Evolutionary conservation across 169 alveolate genomes (phyloP), one percentile per base, ranked within the genome.

Genomic region (Plasmodium cynomolgi): DNA sequence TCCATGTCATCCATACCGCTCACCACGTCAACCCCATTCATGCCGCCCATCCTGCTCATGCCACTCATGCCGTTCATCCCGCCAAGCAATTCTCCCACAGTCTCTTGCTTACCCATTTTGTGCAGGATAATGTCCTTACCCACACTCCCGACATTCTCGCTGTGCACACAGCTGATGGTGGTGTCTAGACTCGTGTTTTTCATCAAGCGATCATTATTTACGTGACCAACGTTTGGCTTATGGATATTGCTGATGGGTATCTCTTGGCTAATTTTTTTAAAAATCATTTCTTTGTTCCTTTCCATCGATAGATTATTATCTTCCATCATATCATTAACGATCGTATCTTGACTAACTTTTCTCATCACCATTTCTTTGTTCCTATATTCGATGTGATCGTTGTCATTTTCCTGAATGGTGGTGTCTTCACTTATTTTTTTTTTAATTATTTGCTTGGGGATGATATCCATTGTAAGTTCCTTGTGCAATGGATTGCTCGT

Each of bases 341-440:
- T 54, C 20, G 68, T 81, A 15, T 81, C 90, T 20, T 81, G 77
- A n/a, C 90, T 81, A 54, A n/a, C 20, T 47, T 81, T 54, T 29
- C 74, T 81, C 39, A 54, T 3, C 56, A 47, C 9, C 68, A 31
- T 50, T 50, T 81, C 47, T n/a, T n/a, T 81, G 80, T 34, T 54
- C 9, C 13, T 20, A 23, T 5, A 44, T 81, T 62, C 50, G 15
- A 31, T 9, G 20, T 81, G 29, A 1, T 47, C 90, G 37, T 44
- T 56, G 3, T 81, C 71, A 54, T 44, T 8, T 6, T 68, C 77
- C 37, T 20, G 77, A 29, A 81, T n/a, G 50, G 37, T 20, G 20
- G 90, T 81, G 29, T 81, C 90, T 20, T 81, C 47, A 44, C 90
- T 81, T 44, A 20, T 29, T 5, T 34, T 81, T 31, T 81, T 44